Conservation (phyloP, 148 eudicot genomes). For the Polygonum aviculare region DNA sequence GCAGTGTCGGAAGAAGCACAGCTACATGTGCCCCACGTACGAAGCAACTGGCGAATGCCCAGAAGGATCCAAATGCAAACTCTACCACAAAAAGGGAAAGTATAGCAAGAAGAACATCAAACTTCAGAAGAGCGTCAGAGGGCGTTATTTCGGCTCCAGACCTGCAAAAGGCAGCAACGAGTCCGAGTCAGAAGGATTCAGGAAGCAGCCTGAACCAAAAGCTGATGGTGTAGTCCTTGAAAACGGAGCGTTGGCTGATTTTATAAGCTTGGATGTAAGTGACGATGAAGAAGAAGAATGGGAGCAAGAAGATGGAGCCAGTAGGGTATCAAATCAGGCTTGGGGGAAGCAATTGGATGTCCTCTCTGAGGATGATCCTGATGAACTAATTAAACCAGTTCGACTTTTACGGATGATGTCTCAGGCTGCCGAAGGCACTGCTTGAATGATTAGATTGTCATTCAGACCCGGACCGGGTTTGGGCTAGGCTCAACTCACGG, state of each 20-base stretch:
- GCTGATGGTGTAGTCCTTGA: conserved; percentile 14
- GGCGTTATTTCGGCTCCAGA: conserved; percentile 70
- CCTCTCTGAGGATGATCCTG: not conserved
- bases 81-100: conserved; percentile 71
- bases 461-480: no score
- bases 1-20: conserved; percentile 99
- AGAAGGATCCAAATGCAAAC: conserved; percentile 78
- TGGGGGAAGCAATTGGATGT: not conserved
- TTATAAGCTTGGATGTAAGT: conserved; percentile 9
- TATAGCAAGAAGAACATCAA: conserved; percentile 30
- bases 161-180: conserved; percentile 18
- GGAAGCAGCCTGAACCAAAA: conserved; percentile 25
- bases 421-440: not conserved
- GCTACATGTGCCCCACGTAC: conserved; percentile 69
- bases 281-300: conserved; percentile 6
- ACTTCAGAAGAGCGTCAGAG: conserved; percentile 35
- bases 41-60: conserved; percentile 82
- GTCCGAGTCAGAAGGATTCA: conserved; percentile 14
- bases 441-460: not conserved
- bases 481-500: no score
- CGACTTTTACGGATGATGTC: conserved; percentile 8
- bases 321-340: not conserved
- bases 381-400: conserved; percentile 7
- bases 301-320: not conserved
- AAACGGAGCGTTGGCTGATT: conserved; percentile 7